phyloP scores from a whole-genome alignment of 192 early-diverging fungal species.

The Mortierella hygrophila region DNA sequence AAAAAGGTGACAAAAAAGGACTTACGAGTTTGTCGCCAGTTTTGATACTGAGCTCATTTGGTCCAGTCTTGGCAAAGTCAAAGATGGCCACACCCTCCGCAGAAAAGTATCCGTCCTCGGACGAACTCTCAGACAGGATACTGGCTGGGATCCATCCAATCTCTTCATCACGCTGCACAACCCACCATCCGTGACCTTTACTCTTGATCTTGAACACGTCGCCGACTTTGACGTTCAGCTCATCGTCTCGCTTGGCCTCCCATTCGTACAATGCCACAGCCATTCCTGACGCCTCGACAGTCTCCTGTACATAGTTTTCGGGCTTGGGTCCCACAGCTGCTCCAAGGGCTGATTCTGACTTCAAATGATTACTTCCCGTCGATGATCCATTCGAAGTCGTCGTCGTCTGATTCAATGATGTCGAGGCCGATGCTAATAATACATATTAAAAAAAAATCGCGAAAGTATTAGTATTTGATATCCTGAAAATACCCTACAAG shows the following conservation, averaged over 20 bases:
- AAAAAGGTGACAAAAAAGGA: slow-evolving; percentile 8
- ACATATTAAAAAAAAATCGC: not conserved
- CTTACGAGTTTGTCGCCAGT: slow-evolving; percentile 64
- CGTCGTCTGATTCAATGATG: slow-evolving; percentile 9
- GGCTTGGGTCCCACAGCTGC: slow-evolving; percentile 13
- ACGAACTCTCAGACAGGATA: slow-evolving; percentile 62
- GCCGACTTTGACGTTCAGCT: slow-evolving; percentile 72
- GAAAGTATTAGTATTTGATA: not conserved
- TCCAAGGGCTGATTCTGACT: not conserved
- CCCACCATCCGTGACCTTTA: slow-evolving; percentile 71
- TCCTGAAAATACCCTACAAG: not conserved
- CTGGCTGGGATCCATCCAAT: slow-evolving; percentile 72
- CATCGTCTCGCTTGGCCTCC: slow-evolving; percentile 68
- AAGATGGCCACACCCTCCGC: slow-evolving; percentile 64
- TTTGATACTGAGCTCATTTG: slow-evolving; percentile 67
- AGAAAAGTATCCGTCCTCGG: slow-evolving; percentile 59
- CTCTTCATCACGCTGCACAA: slow-evolving; percentile 66
- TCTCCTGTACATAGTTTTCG: slow-evolving; percentile 46
- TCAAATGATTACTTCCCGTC: not conserved
- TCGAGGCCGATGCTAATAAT: not conserved
- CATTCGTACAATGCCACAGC: slow-evolving; percentile 75
- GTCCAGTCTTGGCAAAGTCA: slow-evolving; percentile 63
- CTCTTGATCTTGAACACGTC: slow-evolving; percentile 70
- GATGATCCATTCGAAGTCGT: slow-evolving; percentile 18
- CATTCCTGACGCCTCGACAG: slow-evolving; percentile 56